Evolutionary conservation across 2,329 filamentous ascomycete genomes (phyloP).

Genomic region (Dactylellina sp.): DNA sequence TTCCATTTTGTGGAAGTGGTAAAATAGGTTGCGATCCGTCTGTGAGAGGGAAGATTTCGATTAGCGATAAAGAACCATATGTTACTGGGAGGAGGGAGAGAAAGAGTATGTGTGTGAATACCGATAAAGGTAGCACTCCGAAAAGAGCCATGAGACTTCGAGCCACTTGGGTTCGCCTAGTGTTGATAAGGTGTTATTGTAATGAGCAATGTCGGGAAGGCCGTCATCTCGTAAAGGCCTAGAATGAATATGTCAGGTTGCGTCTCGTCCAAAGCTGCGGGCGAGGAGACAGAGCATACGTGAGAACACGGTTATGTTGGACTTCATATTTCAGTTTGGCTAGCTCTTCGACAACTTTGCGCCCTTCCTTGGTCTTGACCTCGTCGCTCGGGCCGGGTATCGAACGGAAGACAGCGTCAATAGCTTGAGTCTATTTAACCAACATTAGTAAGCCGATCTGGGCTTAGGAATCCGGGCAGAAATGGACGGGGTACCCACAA

Average conservation of each 20-base stretch:
- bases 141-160: constrained; percentile 85
- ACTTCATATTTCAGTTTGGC: constrained; percentile 92
- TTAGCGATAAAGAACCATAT: neutral
- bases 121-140: constrained; percentile 95
- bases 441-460: neutral
- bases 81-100: neutral
- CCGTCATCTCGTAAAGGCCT: constrained; percentile 73
- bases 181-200: constrained; percentile 85
- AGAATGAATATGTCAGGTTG: neutral
- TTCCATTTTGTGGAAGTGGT: constrained; percentile 83
- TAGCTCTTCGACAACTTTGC: constrained; percentile 82
- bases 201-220: constrained; percentile 77
- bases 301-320: constrained; percentile 84
- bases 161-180: constrained; percentile 83
- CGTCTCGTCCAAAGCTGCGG: neutral
- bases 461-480: neutral
- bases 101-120: constrained; percentile 62
- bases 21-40: constrained; percentile 85
- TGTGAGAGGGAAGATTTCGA: constrained; percentile 62
- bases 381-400: constrained; percentile 72
- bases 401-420: constrained; percentile 91
- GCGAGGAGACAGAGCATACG: constrained; percentile 68
- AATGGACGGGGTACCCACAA: constrained; percentile 70
- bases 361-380: constrained; percentile 80
- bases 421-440: constrained; percentile 79